Conservation (phyloP, 352 stramenopile genomes). For the Hyaloperonospora brassicae region DNA sequence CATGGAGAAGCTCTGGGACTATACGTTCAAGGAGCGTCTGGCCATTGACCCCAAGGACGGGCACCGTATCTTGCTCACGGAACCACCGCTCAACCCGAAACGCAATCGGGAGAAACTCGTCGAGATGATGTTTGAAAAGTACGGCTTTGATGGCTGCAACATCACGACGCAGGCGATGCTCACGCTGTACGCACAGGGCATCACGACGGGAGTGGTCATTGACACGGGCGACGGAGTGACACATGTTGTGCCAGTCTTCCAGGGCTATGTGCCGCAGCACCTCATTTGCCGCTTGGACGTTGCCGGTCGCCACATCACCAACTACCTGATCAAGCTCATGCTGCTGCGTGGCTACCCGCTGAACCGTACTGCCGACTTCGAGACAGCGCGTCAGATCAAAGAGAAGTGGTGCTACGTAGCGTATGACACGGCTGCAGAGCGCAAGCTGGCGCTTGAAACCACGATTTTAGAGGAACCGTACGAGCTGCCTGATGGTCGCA, state of each 20-base stretch:
- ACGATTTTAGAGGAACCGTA: constrained; percentile 90
- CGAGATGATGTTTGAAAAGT: constrained; percentile 92
- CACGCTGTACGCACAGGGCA: constrained; percentile 88
- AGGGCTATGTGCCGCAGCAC: constrained; percentile 87
- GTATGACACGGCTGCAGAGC: constrained; percentile 82
- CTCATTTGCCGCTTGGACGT: constrained; percentile 89
- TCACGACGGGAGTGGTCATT: constrained; percentile 87
- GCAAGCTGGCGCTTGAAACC: constrained; percentile 83
- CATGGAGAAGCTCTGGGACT: constrained; percentile 96
- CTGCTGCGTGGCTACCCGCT: constrained; percentile 87
- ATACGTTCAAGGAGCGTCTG: constrained; percentile 91
- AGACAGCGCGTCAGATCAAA: constrained; percentile 91
- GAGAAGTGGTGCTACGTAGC: constrained; percentile 92
- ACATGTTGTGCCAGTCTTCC: constrained; percentile 87
- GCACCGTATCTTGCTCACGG: constrained; percentile 88
- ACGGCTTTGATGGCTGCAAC: constrained; percentile 85
- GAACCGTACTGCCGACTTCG: constrained; percentile 89
- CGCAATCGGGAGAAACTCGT: constrained; percentile 88
- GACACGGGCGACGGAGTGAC: constrained; percentile 92
- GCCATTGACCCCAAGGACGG: constrained; percentile 50
- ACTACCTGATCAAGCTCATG: constrained; percentile 93
- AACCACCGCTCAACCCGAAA: constrained; percentile 89
- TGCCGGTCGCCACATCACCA: constrained; percentile 89
- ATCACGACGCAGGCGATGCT: constrained; percentile 91
- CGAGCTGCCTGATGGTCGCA: constrained; percentile 93